A percentile compares a stretch with the other conserved stretches of the same genome.
Conservation (phyloP, 2,329 filamentous ascomycete genomes). For the Leptodontidium sp. region DNA sequence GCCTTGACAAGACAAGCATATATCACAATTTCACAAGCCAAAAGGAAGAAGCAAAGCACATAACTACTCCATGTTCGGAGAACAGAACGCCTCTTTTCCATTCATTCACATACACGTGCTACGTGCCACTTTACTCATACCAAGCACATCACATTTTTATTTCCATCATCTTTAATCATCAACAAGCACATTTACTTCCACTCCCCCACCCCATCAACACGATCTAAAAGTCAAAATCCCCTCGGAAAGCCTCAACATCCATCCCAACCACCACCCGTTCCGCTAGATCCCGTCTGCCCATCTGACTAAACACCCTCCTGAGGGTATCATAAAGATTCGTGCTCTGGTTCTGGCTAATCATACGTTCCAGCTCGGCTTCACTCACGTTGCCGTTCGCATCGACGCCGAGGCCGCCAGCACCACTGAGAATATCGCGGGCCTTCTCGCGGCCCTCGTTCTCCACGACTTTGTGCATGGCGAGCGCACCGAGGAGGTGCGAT, state of each 20-base stretch:
- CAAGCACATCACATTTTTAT: too few species aligned
- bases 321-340: conserved; percentile 97
- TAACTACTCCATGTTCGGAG: neutral
- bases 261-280: conserved; percentile 90
- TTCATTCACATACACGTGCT: neutral
- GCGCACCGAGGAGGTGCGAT: conserved; percentile 87
- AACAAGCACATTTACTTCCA: neutral
- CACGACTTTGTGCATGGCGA: conserved; percentile 95
- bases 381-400: conserved; percentile 57
- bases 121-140: too few species aligned
- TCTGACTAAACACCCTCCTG: conserved; percentile 92
- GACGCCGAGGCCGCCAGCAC: conserved; percentile 54
- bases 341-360: conserved; percentile 95
- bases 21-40: too few species aligned
- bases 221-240: conserved; percentile 83
- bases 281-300: conserved; percentile 87
- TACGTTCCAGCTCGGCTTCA: conserved; percentile 82
- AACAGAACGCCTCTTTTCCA: neutral
- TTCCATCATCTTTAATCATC: neutral
- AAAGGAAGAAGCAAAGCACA: neutral
- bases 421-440: conserved; percentile 80
- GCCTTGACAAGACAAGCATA: too few species aligned
- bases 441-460: conserved; percentile 85
- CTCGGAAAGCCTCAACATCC: conserved; percentile 87
- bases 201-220: neutral